phyloP scores from a whole-genome alignment of 2,329 filamentous ascomycete genomes.

The Fusarium nurragi region DNA sequence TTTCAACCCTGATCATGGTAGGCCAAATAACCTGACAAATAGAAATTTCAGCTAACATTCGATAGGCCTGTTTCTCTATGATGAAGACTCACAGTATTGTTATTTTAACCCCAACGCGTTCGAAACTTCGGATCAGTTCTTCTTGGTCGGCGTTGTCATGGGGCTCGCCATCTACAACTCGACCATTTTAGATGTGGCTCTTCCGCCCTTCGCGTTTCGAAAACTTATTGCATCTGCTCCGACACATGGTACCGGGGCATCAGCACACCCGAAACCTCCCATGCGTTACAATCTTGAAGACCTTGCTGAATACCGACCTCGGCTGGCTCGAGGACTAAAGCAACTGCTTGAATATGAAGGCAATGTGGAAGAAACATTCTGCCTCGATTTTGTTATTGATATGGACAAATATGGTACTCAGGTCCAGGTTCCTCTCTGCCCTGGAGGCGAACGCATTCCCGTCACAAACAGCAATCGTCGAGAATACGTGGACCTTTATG shows the following conservation, averaged over 20 bases:
- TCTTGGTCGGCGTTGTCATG: conserved; percentile 86
- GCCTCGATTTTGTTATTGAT: conserved; percentile 82
- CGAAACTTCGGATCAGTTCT: conserved; percentile 91
- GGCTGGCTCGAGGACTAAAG: conserved; percentile 77
- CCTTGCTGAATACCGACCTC: conserved; percentile 81
- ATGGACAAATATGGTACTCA: conserved; percentile 79
- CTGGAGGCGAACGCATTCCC: conserved; percentile 74
- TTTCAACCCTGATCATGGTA: conserved; percentile 90
- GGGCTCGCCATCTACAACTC: conserved; percentile 95
- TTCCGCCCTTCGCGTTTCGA: conserved; percentile 89
- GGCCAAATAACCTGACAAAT: conserved; percentile 44
- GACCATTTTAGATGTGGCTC: conserved; percentile 86
- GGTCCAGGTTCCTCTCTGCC: conserved; percentile 74
- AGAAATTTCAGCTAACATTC: conserved; percentile 23
- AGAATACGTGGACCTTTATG: conserved; percentile 88
- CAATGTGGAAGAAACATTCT: conserved; percentile 82
- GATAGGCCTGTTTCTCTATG: conserved; percentile 88
- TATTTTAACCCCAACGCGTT: conserved; percentile 94
- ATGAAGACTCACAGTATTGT: conserved; percentile 88
- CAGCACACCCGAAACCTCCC: conserved; percentile 65
- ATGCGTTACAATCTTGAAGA: conserved; percentile 84
- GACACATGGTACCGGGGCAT: conserved; percentile 62
- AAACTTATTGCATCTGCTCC: conserved; percentile 84
- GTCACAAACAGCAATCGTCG: conserved; percentile 87
- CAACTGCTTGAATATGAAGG: conserved; percentile 85